Evolutionary conservation across 2,329 filamentous ascomycete genomes (phyloP).

Genomic region (Sporothrix pseudoabietina): DNA sequence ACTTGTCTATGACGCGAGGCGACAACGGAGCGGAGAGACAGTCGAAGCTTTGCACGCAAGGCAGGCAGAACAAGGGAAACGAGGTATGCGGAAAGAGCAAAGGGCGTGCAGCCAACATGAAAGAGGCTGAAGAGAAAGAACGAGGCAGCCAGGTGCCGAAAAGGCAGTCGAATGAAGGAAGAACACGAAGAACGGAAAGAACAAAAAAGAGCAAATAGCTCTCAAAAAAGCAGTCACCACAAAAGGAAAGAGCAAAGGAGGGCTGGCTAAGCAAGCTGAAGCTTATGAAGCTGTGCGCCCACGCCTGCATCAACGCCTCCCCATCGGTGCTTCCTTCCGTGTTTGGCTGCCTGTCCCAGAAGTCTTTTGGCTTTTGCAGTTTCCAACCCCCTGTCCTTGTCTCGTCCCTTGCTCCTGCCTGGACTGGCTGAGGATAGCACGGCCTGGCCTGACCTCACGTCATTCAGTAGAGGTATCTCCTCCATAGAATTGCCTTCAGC

Average conservation of each 20-base stretch:
- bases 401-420: slow-evolving; percentile 16
- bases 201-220: background rate
- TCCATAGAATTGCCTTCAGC: background rate
- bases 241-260: background rate
- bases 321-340: slow-evolving; percentile 19
- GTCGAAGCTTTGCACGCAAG: background rate
- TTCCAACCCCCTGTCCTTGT: background rate
- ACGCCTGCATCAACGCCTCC: slow-evolving; percentile 10
- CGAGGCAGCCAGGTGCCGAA: background rate
- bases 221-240: background rate
- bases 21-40: slow-evolving; percentile 31
- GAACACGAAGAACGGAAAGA: slow-evolving; percentile 4
- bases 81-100: background rate
- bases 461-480: background rate
- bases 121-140: background rate
- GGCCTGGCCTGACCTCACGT: slow-evolving; percentile 3
- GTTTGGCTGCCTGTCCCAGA: background rate
- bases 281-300: slow-evolving; percentile 21
- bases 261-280: slow-evolving; percentile 20
- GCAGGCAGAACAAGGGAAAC: background rate
- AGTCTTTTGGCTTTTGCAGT: background rate
- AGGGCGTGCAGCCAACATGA: background rate
- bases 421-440: slow-evolving; percentile 6
- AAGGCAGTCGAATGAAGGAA: background rate
- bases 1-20: slow-evolving; percentile 32